Percentiles rank a stretch among this genome's conserved stretches.
Evolutionary conservation across 1,139 yeast species (phyloP).

Genomic region (Suhomyces taliae): DNA sequence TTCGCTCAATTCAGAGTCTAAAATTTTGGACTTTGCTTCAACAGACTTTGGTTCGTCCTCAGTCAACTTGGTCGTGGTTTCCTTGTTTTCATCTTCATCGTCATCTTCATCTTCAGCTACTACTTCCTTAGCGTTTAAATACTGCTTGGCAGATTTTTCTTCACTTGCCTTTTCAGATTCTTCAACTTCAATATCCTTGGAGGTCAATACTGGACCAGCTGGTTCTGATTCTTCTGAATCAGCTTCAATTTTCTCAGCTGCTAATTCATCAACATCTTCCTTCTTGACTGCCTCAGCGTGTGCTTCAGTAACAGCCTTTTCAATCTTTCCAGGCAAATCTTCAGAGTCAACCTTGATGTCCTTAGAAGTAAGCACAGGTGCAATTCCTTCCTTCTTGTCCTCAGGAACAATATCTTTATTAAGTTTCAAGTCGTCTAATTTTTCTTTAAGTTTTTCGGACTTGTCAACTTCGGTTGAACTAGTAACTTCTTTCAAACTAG

Average conservation of each 20-base stretch:
- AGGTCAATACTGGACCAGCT: not conserved
- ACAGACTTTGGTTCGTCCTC: not conserved
- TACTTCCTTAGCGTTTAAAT: not conserved
- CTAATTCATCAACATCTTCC: constrained; percentile 2
- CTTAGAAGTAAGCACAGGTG: constrained; percentile 6
- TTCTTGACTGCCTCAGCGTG: constrained; percentile 1
- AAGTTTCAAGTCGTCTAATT: not conserved
- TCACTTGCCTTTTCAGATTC: constrained; percentile 2
- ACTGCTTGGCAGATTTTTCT: not conserved
- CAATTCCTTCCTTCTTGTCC: constrained; percentile 6
- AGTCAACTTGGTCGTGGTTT: not conserved
- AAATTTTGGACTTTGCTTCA: constrained; percentile 3
- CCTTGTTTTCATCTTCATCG: constrained; percentile 1
- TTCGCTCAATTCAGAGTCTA: not conserved
- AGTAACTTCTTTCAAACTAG: not conserved
- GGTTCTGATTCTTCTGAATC: not conserved
- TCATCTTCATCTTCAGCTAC: constrained; percentile 6
- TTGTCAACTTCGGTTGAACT: not conserved
- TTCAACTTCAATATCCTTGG: not conserved
- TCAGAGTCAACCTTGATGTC: constrained; percentile 5
- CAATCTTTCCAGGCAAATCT: constrained; percentile 2
- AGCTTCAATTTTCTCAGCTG: not conserved
- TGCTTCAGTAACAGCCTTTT: constrained; percentile 2
- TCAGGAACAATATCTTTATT: not conserved
- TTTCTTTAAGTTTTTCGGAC: not conserved